phyloP scores from a whole-genome alignment of 352 stramenopile genomes.

The Lagenidium sp. region DNA sequence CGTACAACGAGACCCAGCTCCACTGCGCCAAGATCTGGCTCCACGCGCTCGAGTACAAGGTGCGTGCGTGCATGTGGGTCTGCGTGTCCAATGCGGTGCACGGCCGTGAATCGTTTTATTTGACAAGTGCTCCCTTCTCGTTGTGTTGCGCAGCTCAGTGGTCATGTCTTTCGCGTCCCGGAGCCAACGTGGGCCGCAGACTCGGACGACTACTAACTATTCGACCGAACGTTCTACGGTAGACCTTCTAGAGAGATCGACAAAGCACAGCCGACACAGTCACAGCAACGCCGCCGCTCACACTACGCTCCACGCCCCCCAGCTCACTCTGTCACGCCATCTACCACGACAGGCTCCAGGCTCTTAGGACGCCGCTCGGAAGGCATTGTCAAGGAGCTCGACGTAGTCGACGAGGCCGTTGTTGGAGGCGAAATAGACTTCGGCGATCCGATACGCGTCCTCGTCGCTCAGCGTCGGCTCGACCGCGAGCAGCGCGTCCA shows the following conservation, averaged over 20 bases:
- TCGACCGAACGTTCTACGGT: too few species aligned
- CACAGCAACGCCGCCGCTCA: too few species aligned
- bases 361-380: slow-evolving; percentile 17
- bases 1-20: slow-evolving; percentile 78
- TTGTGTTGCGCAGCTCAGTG: slow-evolving; percentile 38
- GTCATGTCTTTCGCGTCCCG: slow-evolving; percentile 44
- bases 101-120: too few species aligned
- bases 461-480: slow-evolving; percentile 55
- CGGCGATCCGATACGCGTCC: slow-evolving; percentile 62
- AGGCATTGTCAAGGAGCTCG: slow-evolving; percentile 56
- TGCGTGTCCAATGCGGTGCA: too few species aligned
- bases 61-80: slow-evolving; percentile 20
- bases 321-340: too few species aligned
- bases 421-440: slow-evolving; percentile 66
- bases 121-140: too few species aligned
- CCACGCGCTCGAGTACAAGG: slow-evolving; percentile 83
- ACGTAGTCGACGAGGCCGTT: slow-evolving; percentile 62
- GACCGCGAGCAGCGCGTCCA: slow-evolving; percentile 52
- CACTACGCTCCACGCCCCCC: too few species aligned
- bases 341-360: too few species aligned
- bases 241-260: too few species aligned
- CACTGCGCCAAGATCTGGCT: slow-evolving; percentile 85
- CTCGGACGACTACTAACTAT: slow-evolving; percentile 35
- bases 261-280: too few species aligned
- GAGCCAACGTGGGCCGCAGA: slow-evolving; percentile 50